These are phyloP conservation scores for Choanephora cucurbitarum DNA, from an alignment of 371 early-diverging fungal genomes.

Conservation along the genomic window DNA sequence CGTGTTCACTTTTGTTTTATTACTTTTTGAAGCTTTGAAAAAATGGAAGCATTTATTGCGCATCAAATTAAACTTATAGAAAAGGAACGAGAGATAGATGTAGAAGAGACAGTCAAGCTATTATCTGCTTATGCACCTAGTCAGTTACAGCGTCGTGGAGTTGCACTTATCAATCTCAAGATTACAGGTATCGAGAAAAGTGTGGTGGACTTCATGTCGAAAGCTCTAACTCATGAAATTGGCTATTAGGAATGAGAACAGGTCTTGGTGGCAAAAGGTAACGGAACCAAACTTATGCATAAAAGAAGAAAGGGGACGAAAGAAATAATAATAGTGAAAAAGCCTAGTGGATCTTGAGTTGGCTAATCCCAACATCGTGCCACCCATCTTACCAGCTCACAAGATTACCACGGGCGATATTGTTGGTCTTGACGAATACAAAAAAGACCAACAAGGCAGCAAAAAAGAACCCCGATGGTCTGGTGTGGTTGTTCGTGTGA, in stretches of 20 bases:
- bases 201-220: no score
- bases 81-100: conserved; percentile 63
- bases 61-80: conserved; percentile 63
- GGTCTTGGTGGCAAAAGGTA: conserved; percentile 80
- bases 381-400: conserved; percentile 65
- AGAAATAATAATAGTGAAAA: background rate
- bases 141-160: conserved; percentile 70
- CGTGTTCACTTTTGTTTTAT: no score
- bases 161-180: conserved; percentile 65
- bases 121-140: conserved; percentile 54
- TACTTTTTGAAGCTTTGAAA: no score
- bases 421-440: conserved; percentile 68
- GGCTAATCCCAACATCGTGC: conserved; percentile 49
- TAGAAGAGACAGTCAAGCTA: conserved; percentile 59
- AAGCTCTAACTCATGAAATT: no score
- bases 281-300: no score
- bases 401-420: conserved; percentile 76
- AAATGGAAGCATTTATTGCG: conserved; percentile 37
- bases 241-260: conserved; percentile 69
- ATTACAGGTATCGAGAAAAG: no score
- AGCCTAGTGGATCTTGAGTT: conserved; percentile 72
- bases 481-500: conserved; percentile 62
- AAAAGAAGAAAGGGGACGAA: background rate
- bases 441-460: conserved; percentile 49
- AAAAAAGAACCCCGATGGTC: conserved; percentile 31